Evolutionary conservation across 805 yeast genomes (phyloP).

Genomic region (Candida argentea): DNA sequence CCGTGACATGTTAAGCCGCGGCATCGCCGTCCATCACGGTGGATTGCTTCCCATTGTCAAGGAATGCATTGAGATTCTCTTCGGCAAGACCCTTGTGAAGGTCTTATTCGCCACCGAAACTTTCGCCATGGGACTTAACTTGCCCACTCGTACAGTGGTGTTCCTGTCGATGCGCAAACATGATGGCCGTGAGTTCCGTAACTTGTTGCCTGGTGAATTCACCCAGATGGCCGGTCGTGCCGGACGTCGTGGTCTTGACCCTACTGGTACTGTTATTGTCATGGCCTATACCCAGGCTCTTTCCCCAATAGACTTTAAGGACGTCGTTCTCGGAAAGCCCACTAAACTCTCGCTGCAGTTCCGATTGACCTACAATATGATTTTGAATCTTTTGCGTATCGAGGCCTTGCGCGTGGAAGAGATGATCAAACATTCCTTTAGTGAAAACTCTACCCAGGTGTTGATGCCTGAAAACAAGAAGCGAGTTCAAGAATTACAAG

Average conservation of each 20-base stretch:
- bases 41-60: slow-evolving; percentile 89
- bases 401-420: slow-evolving; percentile 97
- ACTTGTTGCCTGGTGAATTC: slow-evolving; percentile 88
- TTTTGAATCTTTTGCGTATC: slow-evolving; percentile 77
- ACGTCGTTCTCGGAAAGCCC: slow-evolving; percentile 79
- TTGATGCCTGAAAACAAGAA: slow-evolving; percentile 78
- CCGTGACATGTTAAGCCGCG: slow-evolving; percentile 75
- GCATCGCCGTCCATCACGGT: slow-evolving; percentile 94
- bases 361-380: slow-evolving; percentile 92
- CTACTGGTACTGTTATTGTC: slow-evolving; percentile 87
- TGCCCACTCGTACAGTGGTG: slow-evolving; percentile 94
- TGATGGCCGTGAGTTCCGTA: slow-evolving; percentile 78
- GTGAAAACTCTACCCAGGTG: slow-evolving; percentile 82
- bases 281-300: slow-evolving; percentile 73
- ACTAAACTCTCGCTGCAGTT: slow-evolving; percentile 88
- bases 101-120: slow-evolving; percentile 96
- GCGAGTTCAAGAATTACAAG: slow-evolving; percentile 43
- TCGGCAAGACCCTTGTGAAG: slow-evolving; percentile 77
- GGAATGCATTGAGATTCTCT: slow-evolving; percentile 85
- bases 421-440: slow-evolving; percentile 92
- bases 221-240: slow-evolving; percentile 99
- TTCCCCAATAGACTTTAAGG: slow-evolving; percentile 51
- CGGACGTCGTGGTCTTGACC: slow-evolving; percentile 92
- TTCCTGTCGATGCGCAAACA: slow-evolving; percentile 80
- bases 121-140: slow-evolving; percentile 95